A percentile compares a stretch with the other conserved stretches of the same genome.
These are phyloP conservation scores for Cladorrhinum sp. DNA, from an alignment of 2,329 filamentous ascomycete species.

Conservation along the genomic window DNA sequence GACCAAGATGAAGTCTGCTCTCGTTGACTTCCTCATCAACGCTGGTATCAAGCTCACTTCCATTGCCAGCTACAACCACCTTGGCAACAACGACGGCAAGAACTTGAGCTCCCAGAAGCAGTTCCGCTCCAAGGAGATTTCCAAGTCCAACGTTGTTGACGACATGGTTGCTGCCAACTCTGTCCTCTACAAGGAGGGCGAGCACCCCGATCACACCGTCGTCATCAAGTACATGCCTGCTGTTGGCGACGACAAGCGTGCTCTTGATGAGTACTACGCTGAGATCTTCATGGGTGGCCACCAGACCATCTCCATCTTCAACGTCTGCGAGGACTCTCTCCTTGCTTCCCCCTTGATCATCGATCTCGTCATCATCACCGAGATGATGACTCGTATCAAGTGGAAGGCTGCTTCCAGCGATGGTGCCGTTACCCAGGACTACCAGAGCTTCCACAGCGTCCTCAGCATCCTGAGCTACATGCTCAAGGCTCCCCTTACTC, in stretches of 20 bases:
- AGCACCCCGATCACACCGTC: slow-evolving; percentile 96
- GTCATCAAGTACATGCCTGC: slow-evolving; percentile 99
- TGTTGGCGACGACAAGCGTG: slow-evolving; percentile 98
- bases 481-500: slow-evolving; percentile 93
- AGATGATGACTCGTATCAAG: slow-evolving; percentile 98
- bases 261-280: slow-evolving; percentile 97
- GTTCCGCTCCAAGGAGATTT: slow-evolving; percentile 99
- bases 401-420: slow-evolving; percentile 67
- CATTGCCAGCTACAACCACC: slow-evolving; percentile 98
- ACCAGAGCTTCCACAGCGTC: slow-evolving; percentile 93
- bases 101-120: slow-evolving; percentile 96
- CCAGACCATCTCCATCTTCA: slow-evolving; percentile 96
- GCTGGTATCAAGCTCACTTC: slow-evolving; percentile 98
- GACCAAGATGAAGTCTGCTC: slow-evolving; percentile 99
- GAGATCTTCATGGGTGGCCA: slow-evolving; percentile 99
- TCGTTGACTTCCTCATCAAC: slow-evolving; percentile 97
- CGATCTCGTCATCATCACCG: slow-evolving; percentile 85
- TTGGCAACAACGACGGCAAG: slow-evolving; percentile 99
- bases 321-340: slow-evolving; percentile 97
- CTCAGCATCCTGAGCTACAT: slow-evolving; percentile 98
- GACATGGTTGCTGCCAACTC: slow-evolving; percentile 98
- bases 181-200: slow-evolving; percentile 83
- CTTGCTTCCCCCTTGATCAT: slow-evolving; percentile 96
- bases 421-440: slow-evolving; percentile 59
- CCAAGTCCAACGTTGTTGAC: slow-evolving; percentile 98